Evolutionary conservation across 345 rosid genomes (phyloP), one percentile per base, ranked within the genome.

Genomic region (Limnanthes douglasii): DNA sequence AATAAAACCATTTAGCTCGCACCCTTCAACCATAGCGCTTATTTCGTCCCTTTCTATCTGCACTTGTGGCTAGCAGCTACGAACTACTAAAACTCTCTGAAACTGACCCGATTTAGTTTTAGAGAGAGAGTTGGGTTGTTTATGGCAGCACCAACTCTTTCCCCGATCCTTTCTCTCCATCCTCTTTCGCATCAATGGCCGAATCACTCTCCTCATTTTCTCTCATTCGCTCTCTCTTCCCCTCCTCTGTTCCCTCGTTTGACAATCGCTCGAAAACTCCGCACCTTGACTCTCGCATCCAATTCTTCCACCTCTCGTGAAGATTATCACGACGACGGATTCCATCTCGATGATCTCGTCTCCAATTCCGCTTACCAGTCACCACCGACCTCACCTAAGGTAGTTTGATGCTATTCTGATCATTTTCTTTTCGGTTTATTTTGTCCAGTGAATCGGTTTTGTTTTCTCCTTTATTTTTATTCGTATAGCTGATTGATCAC

Each of bases 351-450:
- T n/a, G 88, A 66, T 23, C 48, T 62, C 66, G 21, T 48, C 8
- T 44, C 58, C 15, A 48, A 50, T 43, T 58, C 42, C 2, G 57
- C 43, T 37, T 43, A 66, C 18, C 30, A 48, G 11, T 32, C 65
- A 23, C n/a, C n/a, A n/a, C 39, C 53, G 21, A 50, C 46, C 38
- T 56, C 53, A 6, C 51, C 69, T 5, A 66, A 78, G 86, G 86
- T 76, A 15, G 18, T 21, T 28, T 28, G 13, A 28, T 28, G 3
- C 10, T 6, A 25, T 25, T 25, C 10, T 25, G 4, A 2, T 25
- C 20, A 16, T 34, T 30, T 11, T 44, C 19, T 24, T 30, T 37
- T 37, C 22, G 4, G 17, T 4, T 5, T 30, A 6, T 27, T 25
- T 6, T 32, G 14, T 32, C 2, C 6, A 11, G 29, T 6, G 29